phyloP scores from a whole-genome alignment of 2,329 filamentous ascomycete genomes.

The Monosporascus ibericus region DNA sequence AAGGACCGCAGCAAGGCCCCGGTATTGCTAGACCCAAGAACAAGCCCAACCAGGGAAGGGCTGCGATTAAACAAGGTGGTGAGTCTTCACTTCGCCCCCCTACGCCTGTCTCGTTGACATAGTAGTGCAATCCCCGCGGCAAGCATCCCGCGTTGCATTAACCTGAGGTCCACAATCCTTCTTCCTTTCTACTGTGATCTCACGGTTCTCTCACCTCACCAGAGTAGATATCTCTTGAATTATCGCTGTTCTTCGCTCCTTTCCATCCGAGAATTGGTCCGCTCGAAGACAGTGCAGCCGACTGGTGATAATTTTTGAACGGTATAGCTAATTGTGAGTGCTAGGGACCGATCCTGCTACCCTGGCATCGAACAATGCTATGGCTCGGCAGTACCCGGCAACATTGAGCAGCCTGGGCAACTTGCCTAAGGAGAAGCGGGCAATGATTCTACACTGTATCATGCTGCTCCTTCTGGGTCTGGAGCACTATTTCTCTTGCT shows the following conservation, averaged over 20 bases:
- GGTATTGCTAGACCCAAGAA: slow-evolving; percentile 32
- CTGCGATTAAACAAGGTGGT: slow-evolving; percentile 26
- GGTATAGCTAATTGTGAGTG: slow-evolving; percentile 18
- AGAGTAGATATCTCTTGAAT: no score
- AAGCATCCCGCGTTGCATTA: background rate
- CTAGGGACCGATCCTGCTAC: slow-evolving; percentile 25
- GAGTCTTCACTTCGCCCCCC: slow-evolving; percentile 19
- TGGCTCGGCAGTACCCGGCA: slow-evolving; percentile 50
- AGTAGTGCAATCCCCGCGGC: slow-evolving; percentile 1
- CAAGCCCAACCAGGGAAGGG: slow-evolving; percentile 27
- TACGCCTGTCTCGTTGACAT: slow-evolving; percentile 9
- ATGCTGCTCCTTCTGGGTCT: slow-evolving; percentile 69
- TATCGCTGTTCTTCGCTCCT: no score
- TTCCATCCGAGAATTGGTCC: no score
- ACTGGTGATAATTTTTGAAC: slow-evolving; percentile 20
- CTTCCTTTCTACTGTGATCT: background rate
- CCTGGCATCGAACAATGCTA: slow-evolving; percentile 41
- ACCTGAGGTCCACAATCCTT: background rate
- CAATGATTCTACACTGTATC: slow-evolving; percentile 64
- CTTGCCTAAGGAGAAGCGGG: slow-evolving; percentile 54
- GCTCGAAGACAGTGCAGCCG: no score
- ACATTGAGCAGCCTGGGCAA: slow-evolving; percentile 54
- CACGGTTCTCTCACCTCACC: no score
- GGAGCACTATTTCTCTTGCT: slow-evolving; percentile 70
- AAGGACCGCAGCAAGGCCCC: slow-evolving; percentile 11